Evolutionary conservation across 164 flowering plant species (phyloP), one percentile per base, ranked within the genome.

Genomic region (Sextonia rubra): DNA sequence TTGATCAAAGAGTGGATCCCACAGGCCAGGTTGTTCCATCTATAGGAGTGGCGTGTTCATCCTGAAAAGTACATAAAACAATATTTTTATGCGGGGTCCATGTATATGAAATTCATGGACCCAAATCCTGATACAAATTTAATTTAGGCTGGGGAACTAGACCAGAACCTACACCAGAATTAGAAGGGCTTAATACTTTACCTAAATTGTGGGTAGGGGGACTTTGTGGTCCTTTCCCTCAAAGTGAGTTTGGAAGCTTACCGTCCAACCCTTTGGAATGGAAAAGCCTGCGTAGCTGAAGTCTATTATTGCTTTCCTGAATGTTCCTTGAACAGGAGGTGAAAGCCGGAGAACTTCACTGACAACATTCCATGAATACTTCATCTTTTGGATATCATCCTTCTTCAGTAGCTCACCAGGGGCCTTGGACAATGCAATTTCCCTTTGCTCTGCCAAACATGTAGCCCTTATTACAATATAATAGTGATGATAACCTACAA

Each of bases 401-500:
- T 32, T 27, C 37, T 65, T 65, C 48, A 65, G 44, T 14, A 65
- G 47, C 44, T 65, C 68, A 11, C 68, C 44, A 15, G 37, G 68
- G 15, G 20, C 68, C 22, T 65, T 65, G 14, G 68, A 65, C 47
- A 17, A 7, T 0, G 68, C 68, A n/a, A 65, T 65, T 32, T 65
- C 68, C n/a, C 37, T 65, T 65, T 65, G 68, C 68, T 65, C 68
- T 65, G 68, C 37, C 61, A 60, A 60, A n/a, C 64, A 60, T 32
- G 8, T 32, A 32, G 44, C 44, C 7, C 44, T 32, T 5, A 32
- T 0, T 32, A 32, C 44, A 5, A 32, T 32, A 6, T 32, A 32
- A 32, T 3, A 32, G 44, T 32, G 44, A 32, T 32, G 9, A 32
- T 6, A 32, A 32, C 44, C 44, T 6, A 32, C 44, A 32, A 32